Conservation (phyloP, 495 filamentous ascomycete species). For the Penicillium subrubescens region DNA sequence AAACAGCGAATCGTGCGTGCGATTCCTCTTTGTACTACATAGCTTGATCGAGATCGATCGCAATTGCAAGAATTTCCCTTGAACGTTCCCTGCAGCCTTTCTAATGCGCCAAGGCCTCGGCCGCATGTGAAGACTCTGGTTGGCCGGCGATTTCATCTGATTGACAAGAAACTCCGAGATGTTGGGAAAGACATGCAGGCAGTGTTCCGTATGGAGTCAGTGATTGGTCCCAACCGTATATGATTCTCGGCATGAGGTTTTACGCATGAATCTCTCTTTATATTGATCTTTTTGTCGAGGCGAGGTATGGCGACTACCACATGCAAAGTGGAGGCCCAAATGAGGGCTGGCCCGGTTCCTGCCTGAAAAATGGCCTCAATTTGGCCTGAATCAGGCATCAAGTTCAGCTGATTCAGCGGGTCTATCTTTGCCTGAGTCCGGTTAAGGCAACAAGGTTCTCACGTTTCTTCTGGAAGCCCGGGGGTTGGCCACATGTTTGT, state of each 20-base stretch:
- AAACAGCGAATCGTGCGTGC: not conserved
- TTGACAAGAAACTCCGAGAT: slow-evolving; percentile 10
- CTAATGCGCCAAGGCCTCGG: slow-evolving; percentile 20
- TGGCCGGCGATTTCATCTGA: slow-evolving; percentile 5
- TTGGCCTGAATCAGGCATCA: not conserved
- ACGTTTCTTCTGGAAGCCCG: not conserved
- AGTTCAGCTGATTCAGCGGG: not conserved
- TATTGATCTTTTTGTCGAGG: not conserved
- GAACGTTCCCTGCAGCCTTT: not conserved
- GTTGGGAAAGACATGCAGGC: slow-evolving; percentile 20
- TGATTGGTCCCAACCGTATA: slow-evolving; percentile 18
- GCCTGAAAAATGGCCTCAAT: not conserved
- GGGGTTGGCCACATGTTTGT: not conserved
- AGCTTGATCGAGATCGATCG: not conserved
- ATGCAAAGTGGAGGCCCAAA: not conserved
- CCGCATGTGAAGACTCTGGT: slow-evolving; percentile 29
- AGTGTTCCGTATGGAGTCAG: not conserved
- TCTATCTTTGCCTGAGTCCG: not conserved
- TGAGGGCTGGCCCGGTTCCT: not conserved
- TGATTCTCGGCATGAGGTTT: not conserved
- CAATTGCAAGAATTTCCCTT: not conserved
- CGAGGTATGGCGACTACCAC: not conserved
- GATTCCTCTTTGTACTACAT: not conserved
- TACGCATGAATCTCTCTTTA: not conserved
- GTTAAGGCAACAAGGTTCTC: not conserved